phyloP scores from a whole-genome alignment of 1,284 basidiomycete genomes.

The Ceratobasidium sp. region DNA sequence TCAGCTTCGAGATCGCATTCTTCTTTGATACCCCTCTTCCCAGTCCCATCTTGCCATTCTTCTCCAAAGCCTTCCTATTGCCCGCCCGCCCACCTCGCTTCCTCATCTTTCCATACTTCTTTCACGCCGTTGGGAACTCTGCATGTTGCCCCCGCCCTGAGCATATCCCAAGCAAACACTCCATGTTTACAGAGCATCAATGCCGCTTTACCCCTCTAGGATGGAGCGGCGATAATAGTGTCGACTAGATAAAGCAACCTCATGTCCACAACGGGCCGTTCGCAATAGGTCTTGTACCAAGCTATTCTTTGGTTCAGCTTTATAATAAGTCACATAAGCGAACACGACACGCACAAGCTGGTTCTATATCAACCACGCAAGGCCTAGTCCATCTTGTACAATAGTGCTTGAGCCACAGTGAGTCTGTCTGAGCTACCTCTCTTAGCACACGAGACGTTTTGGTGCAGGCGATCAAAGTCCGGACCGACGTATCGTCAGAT shows the following conservation, averaged over 20 bases:
- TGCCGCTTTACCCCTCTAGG: background rate
- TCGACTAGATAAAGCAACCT: background rate
- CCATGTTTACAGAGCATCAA: background rate
- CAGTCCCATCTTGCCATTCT: conserved; percentile 11
- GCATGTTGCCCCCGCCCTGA: conserved; percentile 8
- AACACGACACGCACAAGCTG: background rate
- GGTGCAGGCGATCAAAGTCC: background rate
- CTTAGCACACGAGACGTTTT: background rate
- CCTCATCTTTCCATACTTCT: conserved; percentile 8
- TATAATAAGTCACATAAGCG: background rate
- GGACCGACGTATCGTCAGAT: conserved; percentile 15
- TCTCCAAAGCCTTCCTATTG: conserved; percentile 1
- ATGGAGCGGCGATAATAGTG: conserved; percentile 5
- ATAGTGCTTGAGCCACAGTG: conserved; percentile 21
- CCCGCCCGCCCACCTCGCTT: background rate
- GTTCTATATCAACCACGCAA: background rate
- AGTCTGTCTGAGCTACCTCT: conserved; percentile 5
- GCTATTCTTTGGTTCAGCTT: background rate
- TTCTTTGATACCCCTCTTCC: background rate
- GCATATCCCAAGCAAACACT: background rate
- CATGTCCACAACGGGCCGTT: background rate
- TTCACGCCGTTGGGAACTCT: background rate
- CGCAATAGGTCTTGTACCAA: conserved; percentile 8
- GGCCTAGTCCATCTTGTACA: background rate
- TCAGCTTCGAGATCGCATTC: background rate